phyloP scores from a whole-genome alignment of 306 rosid species.

The Casuarina equisetifolia region DNA sequence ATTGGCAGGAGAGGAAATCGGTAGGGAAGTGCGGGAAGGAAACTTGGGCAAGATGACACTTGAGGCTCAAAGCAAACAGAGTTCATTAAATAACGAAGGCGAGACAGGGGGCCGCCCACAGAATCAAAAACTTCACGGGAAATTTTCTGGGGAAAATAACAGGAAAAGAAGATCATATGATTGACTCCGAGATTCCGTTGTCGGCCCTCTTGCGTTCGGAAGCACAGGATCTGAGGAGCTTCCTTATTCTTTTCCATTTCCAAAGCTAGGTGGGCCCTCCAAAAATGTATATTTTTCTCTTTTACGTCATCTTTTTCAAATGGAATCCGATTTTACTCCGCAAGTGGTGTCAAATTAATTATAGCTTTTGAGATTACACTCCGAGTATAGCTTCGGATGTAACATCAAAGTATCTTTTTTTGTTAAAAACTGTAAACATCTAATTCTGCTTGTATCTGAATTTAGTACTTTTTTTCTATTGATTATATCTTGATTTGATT shows the following conservation, averaged over 20 bases:
- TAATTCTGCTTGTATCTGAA: no score
- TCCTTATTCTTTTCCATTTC: background rate
- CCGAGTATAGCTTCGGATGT: no score
- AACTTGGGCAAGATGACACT: constrained; percentile 12
- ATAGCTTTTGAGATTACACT: no score
- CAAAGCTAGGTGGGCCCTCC: background rate
- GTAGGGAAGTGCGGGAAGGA: constrained; percentile 16
- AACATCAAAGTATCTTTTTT: no score
- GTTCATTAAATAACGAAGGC: constrained; percentile 25
- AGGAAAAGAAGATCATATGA: background rate
- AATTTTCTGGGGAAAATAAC: constrained; percentile 9
- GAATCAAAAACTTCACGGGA: constrained; percentile 30
- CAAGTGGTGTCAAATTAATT: no score
- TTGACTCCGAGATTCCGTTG: background rate
- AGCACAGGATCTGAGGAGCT: background rate
- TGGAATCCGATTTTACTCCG: background rate
- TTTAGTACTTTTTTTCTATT: no score
- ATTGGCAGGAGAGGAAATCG: constrained; percentile 15
- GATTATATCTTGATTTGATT: no score
- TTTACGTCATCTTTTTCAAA: no score
- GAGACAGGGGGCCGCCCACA: constrained; percentile 8
- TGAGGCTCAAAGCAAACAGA: constrained; percentile 21
- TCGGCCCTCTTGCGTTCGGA: background rate
- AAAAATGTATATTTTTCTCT: background rate
- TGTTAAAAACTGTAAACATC: no score